These are phyloP conservation scores for Rhizoctonia solani DNA, from an alignment of 1,284 basidiomycete species.

Conservation along the genomic window DNA sequence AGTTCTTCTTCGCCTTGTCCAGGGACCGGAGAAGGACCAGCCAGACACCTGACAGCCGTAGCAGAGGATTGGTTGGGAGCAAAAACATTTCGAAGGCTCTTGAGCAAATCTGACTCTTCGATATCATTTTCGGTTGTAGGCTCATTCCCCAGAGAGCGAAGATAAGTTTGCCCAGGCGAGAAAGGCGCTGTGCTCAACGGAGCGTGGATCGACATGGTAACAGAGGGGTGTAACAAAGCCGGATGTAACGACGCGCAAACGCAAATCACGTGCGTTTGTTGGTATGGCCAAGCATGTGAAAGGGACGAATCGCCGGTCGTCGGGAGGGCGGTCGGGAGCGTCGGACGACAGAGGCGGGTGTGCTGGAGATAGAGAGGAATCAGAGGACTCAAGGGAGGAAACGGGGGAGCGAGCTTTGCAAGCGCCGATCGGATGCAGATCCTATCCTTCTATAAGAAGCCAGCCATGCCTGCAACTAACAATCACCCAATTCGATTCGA, in stretches of 20 bases:
- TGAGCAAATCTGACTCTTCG: conserved; percentile 53
- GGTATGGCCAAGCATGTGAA: background rate
- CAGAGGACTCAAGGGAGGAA: too few species aligned
- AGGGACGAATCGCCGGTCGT: conserved; percentile 11
- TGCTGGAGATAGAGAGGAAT: background rate
- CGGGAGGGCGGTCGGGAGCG: background rate
- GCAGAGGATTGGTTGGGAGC: conserved; percentile 25
- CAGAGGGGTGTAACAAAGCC: conserved; percentile 10
- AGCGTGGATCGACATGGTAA: conserved; percentile 10
- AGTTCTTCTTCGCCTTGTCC: conserved; percentile 55
- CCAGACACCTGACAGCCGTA: conserved; percentile 16
- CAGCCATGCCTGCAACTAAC: conserved; percentile 1
- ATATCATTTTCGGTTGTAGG: background rate
- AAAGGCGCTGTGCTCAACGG: background rate
- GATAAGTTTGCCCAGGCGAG: background rate
- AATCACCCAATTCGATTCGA: conserved; percentile 2
- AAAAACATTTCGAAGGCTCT: conserved; percentile 38
- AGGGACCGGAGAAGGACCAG: conserved; percentile 15
- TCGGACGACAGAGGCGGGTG: conserved; percentile 8
- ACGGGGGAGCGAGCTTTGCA: background rate
- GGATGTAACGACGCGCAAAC: background rate
- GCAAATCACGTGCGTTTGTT: conserved; percentile 1
- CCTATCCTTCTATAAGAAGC: background rate
- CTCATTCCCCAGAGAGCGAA: background rate
- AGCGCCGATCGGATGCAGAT: conserved; percentile 33